phyloP scores from a whole-genome alignment of 2,329 filamentous ascomycete species.

The Graphilbum sp. region DNA sequence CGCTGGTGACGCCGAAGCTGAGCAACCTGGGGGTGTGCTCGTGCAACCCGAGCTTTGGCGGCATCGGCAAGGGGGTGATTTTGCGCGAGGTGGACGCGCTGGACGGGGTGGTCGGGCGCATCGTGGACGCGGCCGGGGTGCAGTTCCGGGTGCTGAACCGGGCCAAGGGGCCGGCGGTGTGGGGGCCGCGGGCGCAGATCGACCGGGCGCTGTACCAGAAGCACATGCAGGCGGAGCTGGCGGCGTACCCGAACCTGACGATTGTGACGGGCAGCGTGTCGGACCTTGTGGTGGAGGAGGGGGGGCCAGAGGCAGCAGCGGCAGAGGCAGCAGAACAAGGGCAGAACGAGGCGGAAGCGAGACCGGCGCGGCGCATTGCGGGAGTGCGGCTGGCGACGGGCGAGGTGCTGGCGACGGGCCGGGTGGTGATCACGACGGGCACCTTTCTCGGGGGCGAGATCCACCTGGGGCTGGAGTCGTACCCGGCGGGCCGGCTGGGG shows the following conservation, averaged over 20 bases:
- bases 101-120: constrained; percentile 72
- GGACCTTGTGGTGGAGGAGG: constrained; percentile 59
- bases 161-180: constrained; percentile 86
- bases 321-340: constrained; percentile 10
- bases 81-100: constrained; percentile 88
- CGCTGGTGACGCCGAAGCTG: constrained; percentile 71
- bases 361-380: constrained; percentile 43
- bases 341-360: no score
- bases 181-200: constrained; percentile 93
- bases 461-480: constrained; percentile 75
- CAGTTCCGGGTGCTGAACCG: constrained; percentile 83
- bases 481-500: constrained; percentile 79
- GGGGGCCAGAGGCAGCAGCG: not conserved
- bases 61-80: constrained; percentile 97
- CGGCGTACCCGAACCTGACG: constrained; percentile 59
- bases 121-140: constrained; percentile 88
- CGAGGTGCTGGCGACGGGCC: constrained; percentile 60
- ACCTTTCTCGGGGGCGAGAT: constrained; percentile 95
- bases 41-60: constrained; percentile 92
- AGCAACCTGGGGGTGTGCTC: constrained; percentile 90
- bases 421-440: constrained; percentile 88
- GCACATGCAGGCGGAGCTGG: constrained; percentile 79
- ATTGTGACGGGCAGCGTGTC: constrained; percentile 78
- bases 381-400: constrained; percentile 81
- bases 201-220: constrained; percentile 78